Percentiles rank a stretch among this genome's conserved stretches.
phyloP scores from a whole-genome alignment of 164 flowering plant genomes.

The Pachysandra terminalis region DNA sequence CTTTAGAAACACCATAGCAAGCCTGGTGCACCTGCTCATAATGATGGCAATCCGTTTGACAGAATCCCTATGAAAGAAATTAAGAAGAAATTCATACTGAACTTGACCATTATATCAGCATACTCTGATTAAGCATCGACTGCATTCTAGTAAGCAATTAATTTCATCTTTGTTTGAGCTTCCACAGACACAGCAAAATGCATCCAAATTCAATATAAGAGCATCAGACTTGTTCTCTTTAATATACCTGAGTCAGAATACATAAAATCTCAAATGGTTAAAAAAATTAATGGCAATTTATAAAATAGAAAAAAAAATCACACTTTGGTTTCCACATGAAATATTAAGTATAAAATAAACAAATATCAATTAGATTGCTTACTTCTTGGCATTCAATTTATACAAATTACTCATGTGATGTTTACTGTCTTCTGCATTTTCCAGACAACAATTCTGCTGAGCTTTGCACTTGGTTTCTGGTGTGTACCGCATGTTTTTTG shows the following conservation, averaged over 20 bases:
- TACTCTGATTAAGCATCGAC: conserved; percentile 47
- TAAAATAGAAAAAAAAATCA: background rate
- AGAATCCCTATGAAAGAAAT: background rate
- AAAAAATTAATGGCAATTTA: background rate
- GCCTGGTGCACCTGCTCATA: conserved; percentile 59
- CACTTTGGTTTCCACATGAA: background rate
- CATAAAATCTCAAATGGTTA: background rate
- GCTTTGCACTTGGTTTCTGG: conserved; percentile 13
- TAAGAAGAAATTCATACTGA: conserved; percentile 3
- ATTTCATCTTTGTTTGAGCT: conserved; percentile 41
- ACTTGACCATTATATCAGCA: conserved; percentile 6
- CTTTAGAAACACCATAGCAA: conserved; percentile 58
- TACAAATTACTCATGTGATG: background rate
- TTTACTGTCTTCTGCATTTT: conserved; percentile 17
- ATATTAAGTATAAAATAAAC: background rate
- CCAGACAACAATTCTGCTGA: conserved; percentile 7
- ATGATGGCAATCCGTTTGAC: conserved; percentile 1
- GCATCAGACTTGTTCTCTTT: conserved; percentile 19
- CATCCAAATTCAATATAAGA: conserved; percentile 25
- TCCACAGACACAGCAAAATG: conserved; percentile 62
- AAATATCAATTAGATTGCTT: conserved; percentile 17
- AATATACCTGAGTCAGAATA: conserved; percentile 24
- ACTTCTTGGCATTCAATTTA: conserved; percentile 24
- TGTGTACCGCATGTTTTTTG: conserved; percentile 5
- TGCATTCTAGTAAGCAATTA: conserved; percentile 48